Evolutionary conservation across 306 rosid species (phyloP).

Genomic region (Glycyrrhiza uralensis): DNA sequence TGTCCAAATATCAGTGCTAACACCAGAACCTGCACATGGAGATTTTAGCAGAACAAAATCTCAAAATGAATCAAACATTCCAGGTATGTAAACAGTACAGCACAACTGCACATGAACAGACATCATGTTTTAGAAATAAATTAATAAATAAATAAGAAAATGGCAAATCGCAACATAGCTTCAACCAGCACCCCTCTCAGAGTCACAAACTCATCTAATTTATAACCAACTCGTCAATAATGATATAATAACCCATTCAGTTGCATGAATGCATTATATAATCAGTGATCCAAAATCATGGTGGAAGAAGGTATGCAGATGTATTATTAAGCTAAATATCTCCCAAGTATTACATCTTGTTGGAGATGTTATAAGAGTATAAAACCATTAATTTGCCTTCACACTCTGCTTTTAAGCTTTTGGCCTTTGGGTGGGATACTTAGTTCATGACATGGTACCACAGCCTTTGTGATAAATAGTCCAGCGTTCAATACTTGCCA

Average conservation of each 20-base stretch:
- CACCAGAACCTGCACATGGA: slow-evolving; percentile 79
- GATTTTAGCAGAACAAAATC: neutral
- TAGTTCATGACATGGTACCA: neutral
- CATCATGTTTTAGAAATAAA: slow-evolving; percentile 2
- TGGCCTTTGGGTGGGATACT: too few relatives aligned
- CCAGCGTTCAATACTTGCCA: neutral
- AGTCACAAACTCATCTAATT: neutral
- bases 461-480: neutral
- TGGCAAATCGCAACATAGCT: neutral
- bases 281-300: neutral
- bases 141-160: neutral
- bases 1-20: slow-evolving; percentile 95
- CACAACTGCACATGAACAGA: neutral
- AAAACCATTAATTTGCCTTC: neutral
- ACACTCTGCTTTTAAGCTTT: neutral
- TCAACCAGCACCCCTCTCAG: slow-evolving; percentile 6
- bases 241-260: neutral
- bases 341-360: neutral
- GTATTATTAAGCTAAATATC: neutral
- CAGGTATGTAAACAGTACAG: neutral
- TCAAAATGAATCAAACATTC: slow-evolving; percentile 16
- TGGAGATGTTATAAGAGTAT: neutral
- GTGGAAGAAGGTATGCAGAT: neutral
- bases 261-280: neutral
- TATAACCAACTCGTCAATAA: neutral